phyloP scores from a whole-genome alignment of 805 yeast genomes.

The Pichia manshurica region DNA sequence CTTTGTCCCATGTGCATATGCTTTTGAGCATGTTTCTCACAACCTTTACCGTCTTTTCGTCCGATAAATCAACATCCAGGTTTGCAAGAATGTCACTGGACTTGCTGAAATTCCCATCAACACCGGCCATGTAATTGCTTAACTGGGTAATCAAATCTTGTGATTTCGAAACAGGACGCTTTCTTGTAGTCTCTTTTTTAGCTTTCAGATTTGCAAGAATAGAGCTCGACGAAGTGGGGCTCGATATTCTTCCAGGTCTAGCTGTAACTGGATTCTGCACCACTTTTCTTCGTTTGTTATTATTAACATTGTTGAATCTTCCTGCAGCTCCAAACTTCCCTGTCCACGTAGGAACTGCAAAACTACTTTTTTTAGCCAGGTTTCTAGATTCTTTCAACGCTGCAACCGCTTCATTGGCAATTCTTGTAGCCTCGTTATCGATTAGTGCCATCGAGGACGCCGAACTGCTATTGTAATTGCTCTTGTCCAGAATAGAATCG shows the following conservation, averaged over 20 bases:
- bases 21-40: slow-evolving; percentile 64
- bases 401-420: slow-evolving; percentile 58
- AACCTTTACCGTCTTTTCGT: slow-evolving; percentile 51
- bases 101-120: slow-evolving; percentile 28
- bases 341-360: slow-evolving; percentile 95
- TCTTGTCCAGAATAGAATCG: slow-evolving; percentile 60
- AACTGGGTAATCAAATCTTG: slow-evolving; percentile 19
- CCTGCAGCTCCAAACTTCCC: slow-evolving; percentile 90
- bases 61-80: slow-evolving; percentile 32
- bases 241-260: background rate
- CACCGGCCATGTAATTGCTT: slow-evolving; percentile 25
- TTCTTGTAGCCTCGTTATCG: slow-evolving; percentile 56
- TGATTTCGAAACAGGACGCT: slow-evolving; percentile 7
- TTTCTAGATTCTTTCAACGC: slow-evolving; percentile 58
- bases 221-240: slow-evolving; percentile 36
- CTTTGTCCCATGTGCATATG: slow-evolving; percentile 63
- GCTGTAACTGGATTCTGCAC: background rate
- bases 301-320: slow-evolving; percentile 20
- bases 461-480: slow-evolving; percentile 24
- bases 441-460: slow-evolving; percentile 49
- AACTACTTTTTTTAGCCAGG: slow-evolving; percentile 37
- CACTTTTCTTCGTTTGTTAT: background rate
- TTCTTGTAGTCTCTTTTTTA: slow-evolving; percentile 28
- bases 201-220: slow-evolving; percentile 45
- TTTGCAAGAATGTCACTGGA: slow-evolving; percentile 27